Evolutionary conservation across 495 filamentous ascomycete genomes (phyloP).

Genomic region (Rostrohypoxylon terebratum): DNA sequence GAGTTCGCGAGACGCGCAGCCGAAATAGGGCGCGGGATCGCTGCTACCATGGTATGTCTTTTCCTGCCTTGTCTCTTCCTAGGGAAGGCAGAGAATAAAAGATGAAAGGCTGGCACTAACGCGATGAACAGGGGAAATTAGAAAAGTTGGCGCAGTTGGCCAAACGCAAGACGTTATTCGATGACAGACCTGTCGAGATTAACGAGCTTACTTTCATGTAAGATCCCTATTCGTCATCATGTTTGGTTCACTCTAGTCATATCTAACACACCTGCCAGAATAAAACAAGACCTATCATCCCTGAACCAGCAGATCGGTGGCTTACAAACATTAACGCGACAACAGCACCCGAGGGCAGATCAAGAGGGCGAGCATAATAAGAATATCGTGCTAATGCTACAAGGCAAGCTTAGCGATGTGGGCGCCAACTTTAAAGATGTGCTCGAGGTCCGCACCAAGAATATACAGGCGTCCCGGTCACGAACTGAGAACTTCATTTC

Average conservation of each 20-base stretch:
- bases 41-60: conserved; percentile 74
- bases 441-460: conserved; percentile 95
- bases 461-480: conserved; percentile 92
- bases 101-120: neutral
- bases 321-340: conserved; percentile 74
- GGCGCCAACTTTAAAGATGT: conserved; percentile 97
- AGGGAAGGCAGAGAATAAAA: neutral
- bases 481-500: conserved; percentile 97
- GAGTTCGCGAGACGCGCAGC: conserved; percentile 93
- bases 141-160: conserved; percentile 93
- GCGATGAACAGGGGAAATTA: conserved; percentile 71
- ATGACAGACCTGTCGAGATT: conserved; percentile 96
- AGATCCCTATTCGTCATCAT: too few species aligned
- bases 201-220: conserved; percentile 82
- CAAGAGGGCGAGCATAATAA: conserved; percentile 98
- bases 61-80: neutral
- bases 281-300: conserved; percentile 95
- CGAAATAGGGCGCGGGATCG: conserved; percentile 90
- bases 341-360: conserved; percentile 80
- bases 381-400: conserved; percentile 92
- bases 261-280: conserved; percentile 65
- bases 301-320: conserved; percentile 87
- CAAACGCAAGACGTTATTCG: conserved; percentile 95
- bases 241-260: too few species aligned
- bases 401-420: conserved; percentile 95